Base-by-base conservation (phyloP, 805 yeast genomes). In the Yamadazyma endophytica region DNA sequence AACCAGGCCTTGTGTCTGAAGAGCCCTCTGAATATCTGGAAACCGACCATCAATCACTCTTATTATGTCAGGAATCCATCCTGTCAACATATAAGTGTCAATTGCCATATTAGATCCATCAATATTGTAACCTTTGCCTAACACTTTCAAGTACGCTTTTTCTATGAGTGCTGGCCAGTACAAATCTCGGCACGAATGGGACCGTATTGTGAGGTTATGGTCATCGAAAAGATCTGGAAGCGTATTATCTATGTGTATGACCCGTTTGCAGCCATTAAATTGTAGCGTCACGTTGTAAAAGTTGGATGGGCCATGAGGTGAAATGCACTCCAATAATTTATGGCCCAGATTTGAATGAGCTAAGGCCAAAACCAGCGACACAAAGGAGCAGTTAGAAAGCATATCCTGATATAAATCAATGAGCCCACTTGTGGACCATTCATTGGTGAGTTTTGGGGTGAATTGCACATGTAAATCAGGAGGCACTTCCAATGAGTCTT, bases 91-190 rank as follows among this genome's bases (percentile, higher is more conserved):
- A 44, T 60, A 84, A 0, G 83, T 70, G 46, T 84, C 96, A 9
- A 69, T 60, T 2, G 82, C 82, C 47, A 84, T 75, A 49, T 87
- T 85, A 0, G 95, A 85, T 0, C 96, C 96, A 1, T 51, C 46
- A 28, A 77, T 73, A n/a, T 61, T 61, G 44, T 81, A 81, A 3
- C 86, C 82, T 2, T 61, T 57, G 1, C 77, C 75, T 55, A 68
- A 54, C 0, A 81, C 50, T 43, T 75, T 74, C 36, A 87, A 58
- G 46, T 75, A 82, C 0, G 94, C 92, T 44, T 82, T 79, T 52
- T 88, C 96, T 1, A 84, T 41, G n/a, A 85, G 43, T 0, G 85
- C 82, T 0, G 89, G 89, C 83, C 87, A 79, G 4, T 52, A 43
- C 3, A 74, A 41, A 1, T 39, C 20, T 3, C 43, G 49, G 35